Evolutionary conservation across 139 green algal genomes (phyloP).

Genomic region (Desmodesmus armatus): DNA sequence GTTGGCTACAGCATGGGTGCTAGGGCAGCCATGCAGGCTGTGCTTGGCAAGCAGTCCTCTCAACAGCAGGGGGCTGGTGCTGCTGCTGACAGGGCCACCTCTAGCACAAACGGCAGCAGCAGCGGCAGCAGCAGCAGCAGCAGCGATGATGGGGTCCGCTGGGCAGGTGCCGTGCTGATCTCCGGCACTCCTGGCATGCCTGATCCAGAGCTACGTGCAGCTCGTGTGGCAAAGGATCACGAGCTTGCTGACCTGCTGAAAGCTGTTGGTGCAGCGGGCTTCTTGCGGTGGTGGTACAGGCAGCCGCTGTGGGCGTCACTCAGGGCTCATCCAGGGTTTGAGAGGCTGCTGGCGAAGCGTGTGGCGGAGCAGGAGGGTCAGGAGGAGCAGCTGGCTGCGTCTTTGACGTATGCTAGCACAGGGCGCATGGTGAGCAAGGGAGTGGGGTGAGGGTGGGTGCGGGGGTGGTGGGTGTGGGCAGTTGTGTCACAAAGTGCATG

Average conservation of each 20-base stretch:
- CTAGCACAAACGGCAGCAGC: constrained; percentile 29
- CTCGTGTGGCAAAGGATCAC: constrained; percentile 62
- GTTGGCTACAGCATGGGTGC: constrained; percentile 90
- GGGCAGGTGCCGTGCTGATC: constrained; percentile 59
- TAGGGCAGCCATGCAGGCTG: constrained; percentile 73
- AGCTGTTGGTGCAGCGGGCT: constrained; percentile 53
- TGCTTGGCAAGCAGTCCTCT: too few species aligned
- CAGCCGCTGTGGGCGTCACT: constrained; percentile 76
- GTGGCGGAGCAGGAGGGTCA: not conserved
- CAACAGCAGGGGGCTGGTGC: too few species aligned
- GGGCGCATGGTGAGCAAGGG: constrained; percentile 62
- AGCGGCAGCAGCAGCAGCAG: constrained; percentile 33
- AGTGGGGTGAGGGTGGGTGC: not conserved
- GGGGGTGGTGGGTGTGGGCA: not conserved
- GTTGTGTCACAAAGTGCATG: not conserved
- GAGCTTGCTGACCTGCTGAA: constrained; percentile 58
- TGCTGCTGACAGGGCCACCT: too few species aligned
- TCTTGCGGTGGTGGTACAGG: constrained; percentile 83
- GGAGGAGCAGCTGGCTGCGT: constrained; percentile 46
- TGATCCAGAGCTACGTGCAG: constrained; percentile 47
- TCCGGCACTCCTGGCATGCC: constrained; percentile 70
- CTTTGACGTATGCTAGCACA: constrained; percentile 66
- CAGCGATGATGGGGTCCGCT: not conserved
- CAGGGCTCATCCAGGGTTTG: constrained; percentile 58
- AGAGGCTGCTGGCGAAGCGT: constrained; percentile 44